Evolutionary conservation across 2,329 filamentous ascomycete genomes (phyloP).

Genomic region (Aaosphaeria arxii): DNA sequence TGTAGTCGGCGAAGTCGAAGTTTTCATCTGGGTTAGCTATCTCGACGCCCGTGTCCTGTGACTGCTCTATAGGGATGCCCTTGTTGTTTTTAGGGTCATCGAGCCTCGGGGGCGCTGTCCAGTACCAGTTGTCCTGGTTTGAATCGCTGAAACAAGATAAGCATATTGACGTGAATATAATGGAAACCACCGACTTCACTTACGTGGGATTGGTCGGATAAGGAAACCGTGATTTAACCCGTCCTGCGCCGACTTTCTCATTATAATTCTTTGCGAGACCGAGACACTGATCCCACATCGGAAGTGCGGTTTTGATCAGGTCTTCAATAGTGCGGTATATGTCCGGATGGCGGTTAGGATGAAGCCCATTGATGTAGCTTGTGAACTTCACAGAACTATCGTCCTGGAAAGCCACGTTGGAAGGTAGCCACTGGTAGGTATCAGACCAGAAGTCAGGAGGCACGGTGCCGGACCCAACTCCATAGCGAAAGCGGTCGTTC

Average conservation of each 20-base stretch:
- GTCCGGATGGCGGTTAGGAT: conserved; percentile 35
- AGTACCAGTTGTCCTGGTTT: conserved; percentile 10
- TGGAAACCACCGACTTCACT: too few relatives aligned
- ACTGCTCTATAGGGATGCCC: conserved; percentile 1
- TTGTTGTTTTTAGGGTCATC: conserved; percentile 1
- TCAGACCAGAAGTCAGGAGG: conserved; percentile 17
- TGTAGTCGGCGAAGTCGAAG: background rate
- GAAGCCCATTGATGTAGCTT: conserved; percentile 56
- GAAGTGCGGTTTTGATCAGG: conserved; percentile 15
- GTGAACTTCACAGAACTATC: conserved; percentile 37
- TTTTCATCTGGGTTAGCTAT: conserved; percentile 1
- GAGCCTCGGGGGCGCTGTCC: background rate
- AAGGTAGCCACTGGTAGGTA: conserved; percentile 50
- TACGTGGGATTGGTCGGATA: too few relatives aligned
- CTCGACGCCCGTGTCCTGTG: background rate
- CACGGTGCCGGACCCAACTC: background rate
- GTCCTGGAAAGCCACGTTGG: conserved; percentile 44
- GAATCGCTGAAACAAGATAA: conserved; percentile 9
- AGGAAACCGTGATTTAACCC: conserved; percentile 5
- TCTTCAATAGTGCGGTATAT: conserved; percentile 19
- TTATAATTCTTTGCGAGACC: background rate
- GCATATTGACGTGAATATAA: too few relatives aligned
- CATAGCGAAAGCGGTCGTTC: conserved; percentile 1
- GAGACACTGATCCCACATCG: conserved; percentile 22
- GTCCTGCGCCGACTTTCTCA: conserved; percentile 7